These are phyloP conservation scores for Lipomyces anomalus DNA, from an alignment of 805 yeast genomes.

Conservation along the genomic window DNA sequence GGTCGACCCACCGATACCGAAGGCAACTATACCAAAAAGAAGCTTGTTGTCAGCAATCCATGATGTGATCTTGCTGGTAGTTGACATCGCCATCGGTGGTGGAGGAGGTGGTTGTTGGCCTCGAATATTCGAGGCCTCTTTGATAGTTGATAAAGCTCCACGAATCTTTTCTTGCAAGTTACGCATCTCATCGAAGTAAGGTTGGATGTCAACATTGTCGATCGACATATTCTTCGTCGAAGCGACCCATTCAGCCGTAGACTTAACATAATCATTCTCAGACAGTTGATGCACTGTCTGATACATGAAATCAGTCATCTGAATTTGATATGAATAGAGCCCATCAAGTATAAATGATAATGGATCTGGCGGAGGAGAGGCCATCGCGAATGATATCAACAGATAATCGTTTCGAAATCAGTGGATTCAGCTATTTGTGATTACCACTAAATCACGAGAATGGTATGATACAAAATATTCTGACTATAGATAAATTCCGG, in stretches of 20 bases:
- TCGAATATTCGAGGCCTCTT: slow-evolving; percentile 1
- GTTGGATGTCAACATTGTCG: slow-evolving; percentile 5
- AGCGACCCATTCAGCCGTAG: slow-evolving; percentile 13
- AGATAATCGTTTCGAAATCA: no score
- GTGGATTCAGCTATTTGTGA: no score
- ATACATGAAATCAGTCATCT: slow-evolving; percentile 13
- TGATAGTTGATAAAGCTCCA: neutral
- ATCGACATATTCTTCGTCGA: slow-evolving; percentile 9
- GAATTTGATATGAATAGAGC: slow-evolving; percentile 11
- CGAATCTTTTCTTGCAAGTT: neutral
- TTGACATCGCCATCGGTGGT: slow-evolving; percentile 8
- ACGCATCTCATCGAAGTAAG: neutral
- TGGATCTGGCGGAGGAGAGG: slow-evolving; percentile 24
- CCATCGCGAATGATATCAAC: no score
- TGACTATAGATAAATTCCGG: no score
- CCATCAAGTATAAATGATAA: slow-evolving; percentile 17
- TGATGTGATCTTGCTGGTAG: neutral
- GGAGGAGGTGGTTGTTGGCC: slow-evolving; percentile 2
- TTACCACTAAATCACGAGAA: no score
- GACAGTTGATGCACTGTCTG: slow-evolving; percentile 12
- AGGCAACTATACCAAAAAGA: slow-evolving; percentile 8
- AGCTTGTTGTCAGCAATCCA: slow-evolving; percentile 21
- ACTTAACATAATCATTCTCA: slow-evolving; percentile 3
- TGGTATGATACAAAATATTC: no score
- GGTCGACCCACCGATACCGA: slow-evolving; percentile 17